Evolutionary conservation across 164 flowering plant species (phyloP).

Genomic region (Nymphaea colorata): DNA sequence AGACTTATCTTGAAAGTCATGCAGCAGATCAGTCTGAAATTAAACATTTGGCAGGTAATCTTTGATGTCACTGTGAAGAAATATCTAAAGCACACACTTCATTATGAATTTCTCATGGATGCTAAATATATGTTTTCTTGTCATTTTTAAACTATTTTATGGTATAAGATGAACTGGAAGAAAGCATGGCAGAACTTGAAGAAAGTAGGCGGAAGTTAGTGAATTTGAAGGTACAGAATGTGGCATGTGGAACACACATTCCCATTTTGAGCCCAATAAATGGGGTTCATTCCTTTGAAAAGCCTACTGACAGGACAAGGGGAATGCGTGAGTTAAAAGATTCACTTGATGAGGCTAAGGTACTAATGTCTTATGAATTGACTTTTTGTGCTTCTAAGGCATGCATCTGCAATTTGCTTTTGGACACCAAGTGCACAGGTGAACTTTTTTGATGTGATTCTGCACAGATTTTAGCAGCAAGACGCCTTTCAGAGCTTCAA

Average conservation of each 20-base stretch:
- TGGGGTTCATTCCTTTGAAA: slow-evolving; percentile 71
- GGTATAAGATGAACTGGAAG: slow-evolving; percentile 76
- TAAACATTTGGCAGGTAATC: slow-evolving; percentile 62
- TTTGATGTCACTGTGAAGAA: not conserved
- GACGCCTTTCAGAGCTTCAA: slow-evolving; percentile 78
- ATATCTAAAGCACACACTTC: too few species aligned
- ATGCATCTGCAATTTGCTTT: not conserved
- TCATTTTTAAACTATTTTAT: slow-evolving; percentile 9
- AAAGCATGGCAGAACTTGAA: slow-evolving; percentile 83
- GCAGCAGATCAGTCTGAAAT: slow-evolving; percentile 58
- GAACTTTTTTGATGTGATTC: not conserved
- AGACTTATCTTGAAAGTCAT: slow-evolving; percentile 27
- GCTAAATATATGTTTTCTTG: not conserved
- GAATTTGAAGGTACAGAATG: slow-evolving; percentile 73
- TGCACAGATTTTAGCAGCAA: slow-evolving; percentile 49
- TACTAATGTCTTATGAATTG: slow-evolving; percentile 9
- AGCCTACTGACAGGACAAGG: slow-evolving; percentile 39
- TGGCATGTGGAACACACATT: slow-evolving; percentile 31
- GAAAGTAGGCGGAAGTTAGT: slow-evolving; percentile 81
- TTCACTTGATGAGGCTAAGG: slow-evolving; percentile 83
- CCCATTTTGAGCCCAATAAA: slow-evolving; percentile 34
- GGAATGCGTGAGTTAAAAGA: slow-evolving; percentile 62
- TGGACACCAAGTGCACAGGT: not conserved
- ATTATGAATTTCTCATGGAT: not conserved
- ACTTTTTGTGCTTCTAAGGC: not conserved